Conservation (phyloP, 2,329 filamentous ascomycete species). For the Immersiporthe knoxdaviesiana region DNA sequence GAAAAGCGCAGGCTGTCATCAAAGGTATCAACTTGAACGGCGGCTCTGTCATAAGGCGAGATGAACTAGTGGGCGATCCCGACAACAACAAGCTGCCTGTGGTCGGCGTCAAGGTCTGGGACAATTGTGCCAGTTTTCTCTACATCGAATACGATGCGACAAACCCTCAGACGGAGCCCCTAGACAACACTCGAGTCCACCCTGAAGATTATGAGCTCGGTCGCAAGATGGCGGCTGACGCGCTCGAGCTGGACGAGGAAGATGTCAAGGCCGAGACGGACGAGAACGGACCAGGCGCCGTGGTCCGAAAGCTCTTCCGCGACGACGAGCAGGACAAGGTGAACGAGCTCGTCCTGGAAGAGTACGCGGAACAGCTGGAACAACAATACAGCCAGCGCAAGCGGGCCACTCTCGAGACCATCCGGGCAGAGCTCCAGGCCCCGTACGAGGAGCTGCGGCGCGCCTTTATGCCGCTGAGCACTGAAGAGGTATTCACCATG, state of each 20-base stretch:
- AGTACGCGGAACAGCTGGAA: conserved; percentile 95
- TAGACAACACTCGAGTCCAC: conserved; percentile 96
- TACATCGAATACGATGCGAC: conserved; percentile 87
- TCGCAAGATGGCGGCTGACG: conserved; percentile 97
- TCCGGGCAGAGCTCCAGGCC: conserved; percentile 87
- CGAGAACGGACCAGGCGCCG: conserved; percentile 85
- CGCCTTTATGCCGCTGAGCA: conserved; percentile 70
- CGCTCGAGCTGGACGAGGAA: conserved; percentile 94
- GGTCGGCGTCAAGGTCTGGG: conserved; percentile 89
- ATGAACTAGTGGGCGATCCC: conserved; percentile 86
- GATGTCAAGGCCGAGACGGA: conserved; percentile 94
- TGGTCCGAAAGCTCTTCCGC: conserved; percentile 92
- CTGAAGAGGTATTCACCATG: conserved; percentile 91
- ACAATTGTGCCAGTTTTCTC: conserved; percentile 95
- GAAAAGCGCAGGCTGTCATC: conserved; percentile 82
- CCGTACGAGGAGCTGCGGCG: conserved; percentile 94
- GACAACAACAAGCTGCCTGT: conserved; percentile 77
- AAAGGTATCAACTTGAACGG: conserved; percentile 94
- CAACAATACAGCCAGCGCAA: conserved; percentile 92
- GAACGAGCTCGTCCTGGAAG: conserved; percentile 93
- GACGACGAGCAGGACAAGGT: conserved; percentile 93
- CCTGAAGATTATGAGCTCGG: conserved; percentile 98
- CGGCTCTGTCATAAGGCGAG: conserved; percentile 79
- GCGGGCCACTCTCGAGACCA: conserved; percentile 93
- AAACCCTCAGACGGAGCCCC: conserved; percentile 81